Base-by-base conservation (phyloP, 352 stramenopile genomes). In the Saprolegnia diclina region DNA sequence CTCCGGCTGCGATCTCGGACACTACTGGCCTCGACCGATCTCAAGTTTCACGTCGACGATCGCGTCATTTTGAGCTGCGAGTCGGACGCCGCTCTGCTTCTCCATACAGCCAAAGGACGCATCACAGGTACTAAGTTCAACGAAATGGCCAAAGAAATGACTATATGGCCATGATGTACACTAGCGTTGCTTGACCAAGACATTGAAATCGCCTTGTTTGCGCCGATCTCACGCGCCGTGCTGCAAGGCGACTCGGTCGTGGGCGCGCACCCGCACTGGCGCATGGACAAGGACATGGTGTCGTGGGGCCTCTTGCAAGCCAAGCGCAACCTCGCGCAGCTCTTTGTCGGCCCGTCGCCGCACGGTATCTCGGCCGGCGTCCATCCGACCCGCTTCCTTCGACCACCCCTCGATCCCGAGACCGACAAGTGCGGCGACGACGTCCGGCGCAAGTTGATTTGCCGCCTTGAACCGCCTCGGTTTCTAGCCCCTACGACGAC, bases 281-380 rank as follows among this genome's bases (percentile, higher is more conserved):
- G 86, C 54, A 56, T 94, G n/a, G 86, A 94, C 71, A 89, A 90
- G 73, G 79, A 94, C 32, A 54, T 74, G 16, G 85, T 90, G 18
- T 73, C 80, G 57, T 90, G 77, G 56, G 83, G 80, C n/a, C 77
- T 92, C 44, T 77, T 67, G 71, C 77, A 81, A 14, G 81, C 86
- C 0, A 94, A 90, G 64, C 82, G 90, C 65, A 91, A 94, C 72
- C 77, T 94, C 42, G 78, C 90, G 55, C 75, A 73, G 67, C 68
- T 92, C 62, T 89, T 92, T 76, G 76, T 88, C 72, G 82, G 80
- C 67, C 63, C 69, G 54, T 65, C 76, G 9, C 81, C 80, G 0
- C 82, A 90, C 48, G 53, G 71, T 18, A 67, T 88, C 57, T 69
- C 65, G 32, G 61, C 71, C 57, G 82, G 80, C 13, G 89, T 81